These are phyloP conservation scores for Luvunga scandens DNA, from an alignment of 345 rosid species.

Conservation along the genomic window DNA sequence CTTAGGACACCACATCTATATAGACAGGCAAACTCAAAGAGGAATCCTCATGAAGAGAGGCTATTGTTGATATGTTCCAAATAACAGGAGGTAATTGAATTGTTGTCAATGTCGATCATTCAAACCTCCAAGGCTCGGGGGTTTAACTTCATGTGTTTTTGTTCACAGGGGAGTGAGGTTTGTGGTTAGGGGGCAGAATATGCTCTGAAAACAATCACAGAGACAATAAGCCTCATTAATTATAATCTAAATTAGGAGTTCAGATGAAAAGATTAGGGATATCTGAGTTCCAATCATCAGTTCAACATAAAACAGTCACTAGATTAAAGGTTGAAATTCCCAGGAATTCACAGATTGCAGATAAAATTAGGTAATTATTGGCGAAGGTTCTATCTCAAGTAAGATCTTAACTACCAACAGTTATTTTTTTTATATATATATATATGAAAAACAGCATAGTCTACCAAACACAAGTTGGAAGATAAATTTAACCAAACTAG, in stretches of 20 bases:
- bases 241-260: neutral
- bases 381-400: neutral
- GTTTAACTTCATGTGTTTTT: neutral
- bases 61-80: neutral
- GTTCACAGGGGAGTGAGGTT: neutral
- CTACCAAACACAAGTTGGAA: neutral
- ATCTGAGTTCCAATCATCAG: neutral
- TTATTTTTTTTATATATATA: neutral
- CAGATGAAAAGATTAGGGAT: neutral
- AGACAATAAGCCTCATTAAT: neutral
- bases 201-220: neutral
- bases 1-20: neutral
- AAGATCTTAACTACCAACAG: neutral
- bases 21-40: neutral
- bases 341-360: neutral
- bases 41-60: neutral
- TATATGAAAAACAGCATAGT: neutral
- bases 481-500: neutral
- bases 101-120: too few species aligned
- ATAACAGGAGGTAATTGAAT: neutral
- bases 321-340: neutral
- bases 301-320: neutral
- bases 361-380: neutral
- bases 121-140: neutral
- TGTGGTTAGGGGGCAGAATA: neutral